Percentiles rank a stretch among this genome's conserved stretches.
Conservation (phyloP, 257 asterid genomes). For the Ilex asprella region DNA sequence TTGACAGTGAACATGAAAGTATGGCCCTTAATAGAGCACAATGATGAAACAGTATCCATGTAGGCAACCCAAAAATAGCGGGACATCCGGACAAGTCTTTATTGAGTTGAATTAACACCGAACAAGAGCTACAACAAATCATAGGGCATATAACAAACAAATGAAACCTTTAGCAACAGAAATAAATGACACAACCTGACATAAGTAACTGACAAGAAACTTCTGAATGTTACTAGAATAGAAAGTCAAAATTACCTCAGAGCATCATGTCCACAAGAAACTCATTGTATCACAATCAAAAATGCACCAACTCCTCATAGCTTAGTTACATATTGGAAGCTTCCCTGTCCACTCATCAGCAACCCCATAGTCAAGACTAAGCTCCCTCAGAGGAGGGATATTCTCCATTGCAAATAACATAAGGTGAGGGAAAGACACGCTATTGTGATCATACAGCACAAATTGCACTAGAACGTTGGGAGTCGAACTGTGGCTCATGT, state of each 20-base stretch:
- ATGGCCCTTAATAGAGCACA: too few relatives aligned
- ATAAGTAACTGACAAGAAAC: not conserved
- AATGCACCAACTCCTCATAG: slow-evolving; percentile 15
- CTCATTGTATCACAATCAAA: slow-evolving; percentile 10
- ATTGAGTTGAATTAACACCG: too few relatives aligned
- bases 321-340: slow-evolving; percentile 64
- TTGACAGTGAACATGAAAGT: too few relatives aligned
- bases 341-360: slow-evolving; percentile 70
- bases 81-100: too few relatives aligned
- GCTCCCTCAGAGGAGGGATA: slow-evolving; percentile 83
- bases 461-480: slow-evolving; percentile 80
- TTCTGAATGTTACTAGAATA: not conserved
- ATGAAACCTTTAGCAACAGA: too few relatives aligned
- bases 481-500: slow-evolving; percentile 68
- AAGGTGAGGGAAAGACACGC: slow-evolving; percentile 67
- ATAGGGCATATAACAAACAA: too few relatives aligned
- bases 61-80: too few relatives aligned
- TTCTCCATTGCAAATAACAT: slow-evolving; percentile 90
- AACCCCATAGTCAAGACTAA: slow-evolving; percentile 80
- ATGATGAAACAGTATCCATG: too few relatives aligned
- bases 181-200: too few relatives aligned
- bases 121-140: too few relatives aligned
- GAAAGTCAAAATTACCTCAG: slow-evolving; percentile 30
- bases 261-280: slow-evolving; percentile 10
- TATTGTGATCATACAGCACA: slow-evolving; percentile 73